Evolutionary conservation across 352 stramenopile species (phyloP), one percentile per base, ranked within the genome.

Genomic region (Saprolegnia parasitica): DNA sequence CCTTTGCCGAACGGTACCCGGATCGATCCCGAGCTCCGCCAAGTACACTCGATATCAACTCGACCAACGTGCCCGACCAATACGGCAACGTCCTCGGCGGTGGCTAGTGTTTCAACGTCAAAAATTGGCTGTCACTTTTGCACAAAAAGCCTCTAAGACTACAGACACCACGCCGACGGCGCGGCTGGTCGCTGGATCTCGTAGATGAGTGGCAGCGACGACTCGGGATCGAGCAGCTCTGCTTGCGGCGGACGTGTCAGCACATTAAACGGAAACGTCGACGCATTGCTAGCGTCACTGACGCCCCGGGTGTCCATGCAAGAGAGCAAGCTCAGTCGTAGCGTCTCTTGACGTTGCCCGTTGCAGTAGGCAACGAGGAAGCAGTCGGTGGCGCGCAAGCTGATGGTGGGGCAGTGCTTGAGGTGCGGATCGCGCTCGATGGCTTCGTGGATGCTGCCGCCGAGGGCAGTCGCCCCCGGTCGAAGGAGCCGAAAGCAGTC

Each of bases 1-100:
- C 81, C 9, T 93, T 82, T 54, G 77, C 79, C 18, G 85, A 93
- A 68, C 79, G 85, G 4, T 93, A 90, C 71, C 77, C 85, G 37
- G 66, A 75, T 35, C 80, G 85, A 18, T 23, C 80, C 0, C 79
- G 83, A 20, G 49, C 42, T 20, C 54, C 54, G 9, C 29, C 13
- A 6, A 56, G 35, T 57, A 32, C 52, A 4, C 52, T 60, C n/a
- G 67, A 65, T 18, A 67, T 66, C 52, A 72, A 65, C 37, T 56
- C 56, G 40, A 66, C 56, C 6, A 24, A 35, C 10, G 0, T 57
- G 45, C 65, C 65, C 15, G 65, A 72, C 39, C 54, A 72, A 35
- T 72, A 67, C 42, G 21, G n/a, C 11, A 49, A 71, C 39, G 40
- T 63, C 20, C 55, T 71, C 18, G 64, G 64, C 15, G 64, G 64